A percentile compares a stretch with the other conserved stretches of the same genome.
phyloP scores from a whole-genome alignment of 306 rosid genomes.

The Cyclanthera cordifolia region DNA sequence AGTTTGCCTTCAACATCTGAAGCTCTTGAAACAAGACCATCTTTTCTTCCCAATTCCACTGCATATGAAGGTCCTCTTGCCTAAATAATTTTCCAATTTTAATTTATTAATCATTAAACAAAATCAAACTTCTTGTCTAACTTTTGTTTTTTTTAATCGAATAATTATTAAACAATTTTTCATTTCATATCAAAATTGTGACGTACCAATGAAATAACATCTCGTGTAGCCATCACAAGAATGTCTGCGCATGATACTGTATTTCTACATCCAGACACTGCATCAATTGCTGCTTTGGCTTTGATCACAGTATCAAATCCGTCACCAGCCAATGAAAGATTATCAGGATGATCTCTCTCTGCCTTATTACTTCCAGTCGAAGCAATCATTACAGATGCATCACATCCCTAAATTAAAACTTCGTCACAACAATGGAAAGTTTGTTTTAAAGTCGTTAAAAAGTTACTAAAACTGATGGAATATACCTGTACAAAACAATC shows the following conservation, averaged over 20 bases:
- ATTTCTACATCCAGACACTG: constrained; percentile 37
- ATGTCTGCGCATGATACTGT: constrained; percentile 69
- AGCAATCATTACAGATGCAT: constrained; percentile 39
- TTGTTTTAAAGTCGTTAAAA: too few relatives aligned
- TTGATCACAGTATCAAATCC: constrained; percentile 57
- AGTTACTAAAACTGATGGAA: neutral
- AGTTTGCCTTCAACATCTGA: constrained; percentile 45
- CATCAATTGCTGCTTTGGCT: constrained; percentile 57
- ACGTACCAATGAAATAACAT: constrained; percentile 42
- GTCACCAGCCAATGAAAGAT: constrained; percentile 61
- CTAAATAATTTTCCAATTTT: constrained; percentile 11
- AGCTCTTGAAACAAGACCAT: constrained; percentile 45
- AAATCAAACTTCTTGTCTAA: too few relatives aligned
- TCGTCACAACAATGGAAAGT: too few relatives aligned
- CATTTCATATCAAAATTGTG: too few relatives aligned
- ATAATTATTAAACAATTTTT: too few relatives aligned
- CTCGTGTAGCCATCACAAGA: constrained; percentile 61
- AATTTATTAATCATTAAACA: too few relatives aligned
- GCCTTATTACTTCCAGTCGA: constrained; percentile 35
- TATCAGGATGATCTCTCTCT: constrained; percentile 58
- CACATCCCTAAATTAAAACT: constrained; percentile 39
- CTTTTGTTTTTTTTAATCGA: too few relatives aligned
- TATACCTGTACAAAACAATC: constrained; percentile 72
- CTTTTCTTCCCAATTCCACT: constrained; percentile 59
- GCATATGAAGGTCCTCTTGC: constrained; percentile 50